Percentiles rank a stretch among this genome's conserved stretches.
These are phyloP conservation scores for Colletotrichum lupini DNA, from an alignment of 2,329 filamentous ascomycete genomes.

Conservation along the genomic window DNA sequence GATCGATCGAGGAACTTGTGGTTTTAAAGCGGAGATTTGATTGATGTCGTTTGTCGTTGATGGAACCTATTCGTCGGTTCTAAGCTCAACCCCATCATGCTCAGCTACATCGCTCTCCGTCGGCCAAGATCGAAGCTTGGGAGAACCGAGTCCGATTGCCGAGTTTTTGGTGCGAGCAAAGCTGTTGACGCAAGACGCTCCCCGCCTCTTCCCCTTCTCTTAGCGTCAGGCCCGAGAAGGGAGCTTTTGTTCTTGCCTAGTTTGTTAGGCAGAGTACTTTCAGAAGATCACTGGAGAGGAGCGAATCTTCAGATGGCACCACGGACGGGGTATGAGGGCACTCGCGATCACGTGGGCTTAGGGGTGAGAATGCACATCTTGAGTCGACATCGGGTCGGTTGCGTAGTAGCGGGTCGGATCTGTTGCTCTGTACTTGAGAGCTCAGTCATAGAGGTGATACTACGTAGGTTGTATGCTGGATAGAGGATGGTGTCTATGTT, in stretches of 20 bases:
- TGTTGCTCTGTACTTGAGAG: not conserved
- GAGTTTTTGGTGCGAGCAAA: not conserved
- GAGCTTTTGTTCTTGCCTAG: not conserved
- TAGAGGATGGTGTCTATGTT: no score
- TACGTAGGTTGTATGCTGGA: no score
- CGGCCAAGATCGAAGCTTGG: not conserved
- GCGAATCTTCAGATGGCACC: not conserved
- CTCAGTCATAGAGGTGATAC: not conserved
- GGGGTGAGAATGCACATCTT: not conserved
- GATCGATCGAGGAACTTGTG: not conserved
- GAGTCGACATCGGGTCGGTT: not conserved
- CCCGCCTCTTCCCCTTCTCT: not conserved
- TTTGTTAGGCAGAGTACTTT: not conserved
- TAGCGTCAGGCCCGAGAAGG: not conserved
- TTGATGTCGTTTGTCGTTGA: not conserved
- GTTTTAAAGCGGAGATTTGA: not conserved
- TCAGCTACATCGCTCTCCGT: not conserved
- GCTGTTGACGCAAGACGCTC: not conserved
- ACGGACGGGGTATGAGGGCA: not conserved
- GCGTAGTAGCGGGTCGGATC: not conserved
- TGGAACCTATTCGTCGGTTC: not conserved
- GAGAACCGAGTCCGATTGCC: not conserved
- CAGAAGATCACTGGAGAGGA: not conserved
- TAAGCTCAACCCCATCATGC: not conserved
- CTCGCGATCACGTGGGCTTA: not conserved